Percentiles rank a stretch among this genome's conserved stretches.
Evolutionary conservation across 805 yeast genomes (phyloP).

Genomic region (Metschnikowia arizonensis): DNA sequence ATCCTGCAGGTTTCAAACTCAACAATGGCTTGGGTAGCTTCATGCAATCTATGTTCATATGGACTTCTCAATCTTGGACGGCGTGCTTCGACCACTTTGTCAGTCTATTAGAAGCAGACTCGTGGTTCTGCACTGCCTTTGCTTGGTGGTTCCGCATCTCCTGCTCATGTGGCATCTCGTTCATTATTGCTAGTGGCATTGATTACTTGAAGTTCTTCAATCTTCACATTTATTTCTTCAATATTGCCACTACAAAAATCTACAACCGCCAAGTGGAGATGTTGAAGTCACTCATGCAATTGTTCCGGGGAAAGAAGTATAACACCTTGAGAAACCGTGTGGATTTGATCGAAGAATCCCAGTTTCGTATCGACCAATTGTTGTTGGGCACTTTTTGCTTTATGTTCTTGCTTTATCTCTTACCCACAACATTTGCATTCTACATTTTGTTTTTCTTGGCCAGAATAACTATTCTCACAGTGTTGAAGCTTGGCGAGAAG

Average conservation of each 20-base stretch:
- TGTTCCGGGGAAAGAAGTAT: conserved; percentile 85
- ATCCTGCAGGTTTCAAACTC: conserved; percentile 92
- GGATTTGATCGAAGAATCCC: conserved; percentile 59
- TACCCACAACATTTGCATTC: conserved; percentile 87
- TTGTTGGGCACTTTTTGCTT: conserved; percentile 85
- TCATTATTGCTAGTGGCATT: conserved; percentile 59
- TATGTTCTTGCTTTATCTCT: conserved; percentile 67
- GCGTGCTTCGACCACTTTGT: conserved; percentile 10
- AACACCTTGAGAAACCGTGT: conserved; percentile 81
- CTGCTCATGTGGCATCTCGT: conserved; percentile 56
- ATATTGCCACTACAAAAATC: conserved; percentile 71
- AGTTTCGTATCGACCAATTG: conserved; percentile 78
- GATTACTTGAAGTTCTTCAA: conserved; percentile 64
- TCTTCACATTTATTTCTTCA: conserved; percentile 72
- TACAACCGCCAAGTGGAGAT: conserved; percentile 71
- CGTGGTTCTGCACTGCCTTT: conserved; percentile 6
- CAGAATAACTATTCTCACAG: conserved; percentile 47
- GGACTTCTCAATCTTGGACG: conserved; percentile 76
- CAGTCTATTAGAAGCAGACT: neutral
- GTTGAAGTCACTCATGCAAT: conserved; percentile 68
- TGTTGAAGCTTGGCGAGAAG: conserved; percentile 54
- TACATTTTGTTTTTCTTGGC: conserved; percentile 67
- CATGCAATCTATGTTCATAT: conserved; percentile 77
- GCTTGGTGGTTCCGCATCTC: conserved; percentile 17
- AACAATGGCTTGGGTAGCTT: conserved; percentile 82